Evolutionary conservation across 352 stramenopile genomes (phyloP).

Genomic region (Peronospora destructor): DNA sequence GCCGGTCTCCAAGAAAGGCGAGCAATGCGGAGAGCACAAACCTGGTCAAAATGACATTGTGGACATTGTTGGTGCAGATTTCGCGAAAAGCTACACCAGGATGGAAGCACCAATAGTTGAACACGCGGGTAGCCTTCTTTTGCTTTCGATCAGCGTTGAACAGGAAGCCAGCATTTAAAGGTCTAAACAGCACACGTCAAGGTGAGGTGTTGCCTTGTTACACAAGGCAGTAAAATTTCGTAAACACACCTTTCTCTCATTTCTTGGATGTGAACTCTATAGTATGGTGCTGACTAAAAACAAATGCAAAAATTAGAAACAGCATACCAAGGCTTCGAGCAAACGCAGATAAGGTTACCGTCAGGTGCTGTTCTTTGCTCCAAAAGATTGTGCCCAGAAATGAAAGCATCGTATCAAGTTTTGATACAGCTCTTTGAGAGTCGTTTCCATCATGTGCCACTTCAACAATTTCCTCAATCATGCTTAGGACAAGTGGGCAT

Average conservation of each 20-base stretch:
- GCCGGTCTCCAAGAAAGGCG: neutral
- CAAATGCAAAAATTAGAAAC: conserved; percentile 6
- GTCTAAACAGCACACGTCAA: conserved; percentile 16
- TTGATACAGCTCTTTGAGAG: conserved; percentile 54
- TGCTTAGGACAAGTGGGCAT: conserved; percentile 75
- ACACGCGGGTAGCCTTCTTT: conserved; percentile 69
- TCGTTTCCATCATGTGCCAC: conserved; percentile 67
- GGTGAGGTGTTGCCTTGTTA: conserved; percentile 1
- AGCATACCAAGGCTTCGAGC: conserved; percentile 1
- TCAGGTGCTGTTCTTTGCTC: conserved; percentile 68
- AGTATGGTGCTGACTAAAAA: conserved; percentile 58
- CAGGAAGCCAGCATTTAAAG: conserved; percentile 32
- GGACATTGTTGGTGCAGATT: conserved; percentile 87
- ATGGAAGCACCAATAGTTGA: conserved; percentile 99
- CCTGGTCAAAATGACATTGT: conserved; percentile 85
- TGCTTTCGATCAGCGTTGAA: conserved; percentile 50
- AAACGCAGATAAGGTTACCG: conserved; percentile 29
- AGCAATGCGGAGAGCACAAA: conserved; percentile 17
- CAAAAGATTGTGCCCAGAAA: conserved; percentile 85
- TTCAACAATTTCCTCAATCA: conserved; percentile 87
- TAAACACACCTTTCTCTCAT: conserved; percentile 61
- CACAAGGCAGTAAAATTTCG: conserved; percentile 8
- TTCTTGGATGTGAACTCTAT: conserved; percentile 88
- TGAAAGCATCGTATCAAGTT: conserved; percentile 72
- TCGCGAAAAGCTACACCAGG: conserved; percentile 94